Evolutionary conservation across 331 rosid genomes (phyloP).

Genomic region (Arachis monticola): DNA sequence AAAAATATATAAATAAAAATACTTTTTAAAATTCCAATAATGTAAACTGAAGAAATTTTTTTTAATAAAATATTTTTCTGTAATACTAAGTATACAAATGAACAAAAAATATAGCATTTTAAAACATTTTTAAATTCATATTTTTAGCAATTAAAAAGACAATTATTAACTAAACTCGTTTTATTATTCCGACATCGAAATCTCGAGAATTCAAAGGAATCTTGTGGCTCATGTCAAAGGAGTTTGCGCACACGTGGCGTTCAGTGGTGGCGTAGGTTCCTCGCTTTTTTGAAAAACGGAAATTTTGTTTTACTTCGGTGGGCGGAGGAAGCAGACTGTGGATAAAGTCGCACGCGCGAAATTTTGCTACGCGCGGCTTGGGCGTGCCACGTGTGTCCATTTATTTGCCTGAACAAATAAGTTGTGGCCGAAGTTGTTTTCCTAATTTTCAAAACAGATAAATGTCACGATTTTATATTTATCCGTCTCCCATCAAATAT

Average conservation of each 20-base stretch:
- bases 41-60: too few relatives aligned
- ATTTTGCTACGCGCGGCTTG: slow-evolving; percentile 20
- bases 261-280: background rate
- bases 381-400: slow-evolving; percentile 1
- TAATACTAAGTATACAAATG: too few relatives aligned
- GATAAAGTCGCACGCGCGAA: slow-evolving; percentile 40
- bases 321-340: slow-evolving; percentile 25
- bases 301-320: slow-evolving; percentile 24
- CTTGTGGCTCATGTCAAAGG: slow-evolving; percentile 63
- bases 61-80: too few relatives aligned
- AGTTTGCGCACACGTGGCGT: slow-evolving; percentile 43
- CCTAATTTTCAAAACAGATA: slow-evolving; percentile 2
- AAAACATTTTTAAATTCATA: too few relatives aligned
- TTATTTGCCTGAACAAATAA: slow-evolving; percentile 15
- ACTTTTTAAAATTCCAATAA: too few relatives aligned
- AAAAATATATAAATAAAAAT: too few relatives aligned
- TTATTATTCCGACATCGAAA: slow-evolving; percentile 34
- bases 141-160: too few relatives aligned
- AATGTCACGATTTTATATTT: background rate
- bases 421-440: slow-evolving; percentile 26
- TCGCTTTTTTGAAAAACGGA: background rate
- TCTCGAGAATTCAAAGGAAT: slow-evolving; percentile 53
- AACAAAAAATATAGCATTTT: too few relatives aligned
- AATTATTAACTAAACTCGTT: too few relatives aligned
- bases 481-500: slow-evolving; percentile 4